phyloP scores from a whole-genome alignment of 2,329 filamentous ascomycete species.

The Stagonosporopsis rhizophila region DNA sequence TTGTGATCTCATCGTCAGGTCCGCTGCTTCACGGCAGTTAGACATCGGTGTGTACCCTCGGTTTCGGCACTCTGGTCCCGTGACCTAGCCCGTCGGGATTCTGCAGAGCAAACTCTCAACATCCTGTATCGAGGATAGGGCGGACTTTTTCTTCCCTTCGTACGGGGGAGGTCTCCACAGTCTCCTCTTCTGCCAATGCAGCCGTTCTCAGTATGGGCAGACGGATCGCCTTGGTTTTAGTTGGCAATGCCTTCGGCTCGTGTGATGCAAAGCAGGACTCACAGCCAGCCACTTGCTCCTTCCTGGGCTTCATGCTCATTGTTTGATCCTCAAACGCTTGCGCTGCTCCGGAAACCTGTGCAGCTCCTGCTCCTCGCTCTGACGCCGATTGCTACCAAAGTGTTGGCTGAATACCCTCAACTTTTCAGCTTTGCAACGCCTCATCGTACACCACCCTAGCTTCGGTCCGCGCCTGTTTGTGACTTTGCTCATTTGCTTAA shows the following conservation, averaged over 20 bases:
- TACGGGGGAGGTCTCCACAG: neutral
- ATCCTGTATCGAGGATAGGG: neutral
- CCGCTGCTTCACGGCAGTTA: conserved; percentile 5
- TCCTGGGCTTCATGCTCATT: neutral
- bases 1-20: neutral
- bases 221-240: neutral
- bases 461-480: no score
- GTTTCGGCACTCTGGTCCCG: conserved; percentile 7
- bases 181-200: neutral
- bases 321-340: neutral
- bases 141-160: neutral
- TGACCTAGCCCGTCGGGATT: neutral
- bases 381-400: neutral
- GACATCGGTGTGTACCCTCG: conserved; percentile 1
- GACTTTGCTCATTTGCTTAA: no score
- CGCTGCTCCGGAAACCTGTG: neutral
- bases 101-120: neutral
- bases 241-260: neutral
- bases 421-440: no score
- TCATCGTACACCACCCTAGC: no score
- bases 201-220: no score
- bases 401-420: no score
- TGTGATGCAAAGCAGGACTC: neutral
- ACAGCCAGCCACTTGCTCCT: neutral
- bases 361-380: neutral